Conservation (phyloP, 2,329 filamentous ascomycete species). For the Verticillium klebahnii region DNA sequence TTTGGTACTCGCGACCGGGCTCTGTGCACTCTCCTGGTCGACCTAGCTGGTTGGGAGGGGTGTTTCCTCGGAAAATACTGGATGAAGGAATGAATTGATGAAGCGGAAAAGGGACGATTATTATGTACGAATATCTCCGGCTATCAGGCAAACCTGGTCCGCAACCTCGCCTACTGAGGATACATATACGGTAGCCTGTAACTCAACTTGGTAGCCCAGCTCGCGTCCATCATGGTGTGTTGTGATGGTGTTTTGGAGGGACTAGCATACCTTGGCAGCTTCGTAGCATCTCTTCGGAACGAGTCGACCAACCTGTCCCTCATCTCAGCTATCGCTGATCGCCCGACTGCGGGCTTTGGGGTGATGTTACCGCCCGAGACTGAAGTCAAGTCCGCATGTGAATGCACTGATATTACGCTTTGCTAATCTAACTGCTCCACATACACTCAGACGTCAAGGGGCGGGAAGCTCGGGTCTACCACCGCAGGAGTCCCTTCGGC, state of each 20-base stretch:
- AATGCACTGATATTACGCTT: background rate
- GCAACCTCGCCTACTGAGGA: conserved; percentile 3
- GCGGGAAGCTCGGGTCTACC: conserved; percentile 27
- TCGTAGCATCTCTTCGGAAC: no score
- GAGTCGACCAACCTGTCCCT: no score
- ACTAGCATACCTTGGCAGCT: no score
- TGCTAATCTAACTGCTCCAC: background rate
- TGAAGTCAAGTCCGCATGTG: background rate
- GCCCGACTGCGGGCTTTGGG: no score
- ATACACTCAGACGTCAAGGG: conserved; percentile 13
- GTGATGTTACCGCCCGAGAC: background rate
- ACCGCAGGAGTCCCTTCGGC: background rate
- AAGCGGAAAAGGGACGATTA: background rate
- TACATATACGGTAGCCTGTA: conserved; percentile 11
- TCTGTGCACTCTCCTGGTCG: background rate
- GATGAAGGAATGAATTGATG: background rate
- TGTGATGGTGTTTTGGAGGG: background rate
- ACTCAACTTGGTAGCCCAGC: conserved; percentile 8
- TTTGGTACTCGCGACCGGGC: background rate
- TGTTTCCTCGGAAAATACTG: background rate
- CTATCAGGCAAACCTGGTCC: background rate
- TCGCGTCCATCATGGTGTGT: background rate
- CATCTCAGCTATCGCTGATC: no score
- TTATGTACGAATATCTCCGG: conserved; percentile 1
- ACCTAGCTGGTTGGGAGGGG: background rate